Percentiles rank a stretch among this genome's conserved stretches.
phyloP scores from a whole-genome alignment of 805 yeast species.

The Candida dajiaensis region DNA sequence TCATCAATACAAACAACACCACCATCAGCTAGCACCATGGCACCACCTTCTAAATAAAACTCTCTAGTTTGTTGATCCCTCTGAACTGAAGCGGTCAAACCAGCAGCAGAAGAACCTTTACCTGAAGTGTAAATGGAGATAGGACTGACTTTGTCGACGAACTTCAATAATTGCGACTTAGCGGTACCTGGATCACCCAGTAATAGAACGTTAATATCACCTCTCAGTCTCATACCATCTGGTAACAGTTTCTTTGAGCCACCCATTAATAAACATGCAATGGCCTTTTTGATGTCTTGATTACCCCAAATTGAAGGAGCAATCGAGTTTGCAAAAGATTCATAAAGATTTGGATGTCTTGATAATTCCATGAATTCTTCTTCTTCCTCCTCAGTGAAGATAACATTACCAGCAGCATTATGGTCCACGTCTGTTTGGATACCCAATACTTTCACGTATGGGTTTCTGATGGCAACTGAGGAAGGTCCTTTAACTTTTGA shows the following conservation, averaged over 20 bases:
- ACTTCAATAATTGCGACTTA: constrained; percentile 90
- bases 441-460: constrained; percentile 83
- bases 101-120: constrained; percentile 99
- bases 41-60: constrained; percentile 97
- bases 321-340: constrained; percentile 77
- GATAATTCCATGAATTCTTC: constrained; percentile 82
- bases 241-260: constrained; percentile 91
- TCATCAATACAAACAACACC: constrained; percentile 99
- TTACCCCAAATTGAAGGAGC: constrained; percentile 98
- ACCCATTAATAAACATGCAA: constrained; percentile 87
- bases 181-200: constrained; percentile 99
- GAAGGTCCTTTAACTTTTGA: constrained; percentile 51
- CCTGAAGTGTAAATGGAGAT: constrained; percentile 96
- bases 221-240: constrained; percentile 94
- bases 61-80: constrained; percentile 85
- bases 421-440: constrained; percentile 78
- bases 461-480: constrained; percentile 88
- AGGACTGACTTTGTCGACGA: constrained; percentile 92
- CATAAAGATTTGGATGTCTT: constrained; percentile 79
- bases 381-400: constrained; percentile 88
- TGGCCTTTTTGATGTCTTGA: constrained; percentile 86
- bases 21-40: constrained; percentile 99
- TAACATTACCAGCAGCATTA: constrained; percentile 49
- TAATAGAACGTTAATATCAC: constrained; percentile 89
- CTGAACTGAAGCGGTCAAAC: constrained; percentile 97